These are phyloP conservation scores for Ligustrum vulgare DNA, from an alignment of 257 asterid species.

Conservation along the genomic window DNA sequence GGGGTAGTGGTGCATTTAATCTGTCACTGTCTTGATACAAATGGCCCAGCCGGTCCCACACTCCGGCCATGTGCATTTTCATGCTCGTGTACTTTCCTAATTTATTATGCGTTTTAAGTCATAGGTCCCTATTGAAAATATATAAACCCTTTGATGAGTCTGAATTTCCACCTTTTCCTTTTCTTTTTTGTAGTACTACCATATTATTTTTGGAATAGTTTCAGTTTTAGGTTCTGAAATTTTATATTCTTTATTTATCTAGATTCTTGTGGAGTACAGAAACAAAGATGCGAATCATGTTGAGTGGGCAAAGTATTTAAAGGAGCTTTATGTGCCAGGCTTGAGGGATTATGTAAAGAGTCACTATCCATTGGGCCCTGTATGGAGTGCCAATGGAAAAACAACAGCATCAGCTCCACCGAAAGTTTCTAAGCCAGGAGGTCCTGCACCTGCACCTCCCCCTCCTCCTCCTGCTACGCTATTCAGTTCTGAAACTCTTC, in stretches of 20 bases:
- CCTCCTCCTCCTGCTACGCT: slow-evolving; percentile 88
- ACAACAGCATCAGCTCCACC: slow-evolving; percentile 49
- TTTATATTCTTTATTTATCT: slow-evolving; percentile 10
- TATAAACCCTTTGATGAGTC: background rate
- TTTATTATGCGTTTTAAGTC: background rate
- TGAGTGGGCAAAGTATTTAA: slow-evolving; percentile 95
- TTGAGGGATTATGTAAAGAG: slow-evolving; percentile 90
- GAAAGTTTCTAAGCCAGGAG: slow-evolving; percentile 54
- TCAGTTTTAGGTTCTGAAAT: background rate
- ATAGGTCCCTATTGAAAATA: background rate
- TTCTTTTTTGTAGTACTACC: background rate
- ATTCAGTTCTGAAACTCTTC: slow-evolving; percentile 61
- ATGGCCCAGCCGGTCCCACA: background rate
- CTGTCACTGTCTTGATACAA: background rate
- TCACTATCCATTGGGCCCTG: slow-evolving; percentile 93
- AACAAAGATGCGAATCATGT: slow-evolving; percentile 88
- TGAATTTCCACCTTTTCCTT: background rate
- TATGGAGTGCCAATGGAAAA: slow-evolving; percentile 86
- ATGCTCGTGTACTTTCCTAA: background rate
- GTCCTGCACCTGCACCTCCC: slow-evolving; percentile 91
- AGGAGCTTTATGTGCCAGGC: slow-evolving; percentile 91
- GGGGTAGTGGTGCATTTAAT: background rate
- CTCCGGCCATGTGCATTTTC: background rate
- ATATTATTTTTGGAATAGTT: background rate
- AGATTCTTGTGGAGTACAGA: slow-evolving; percentile 92